Percentiles rank a stretch among this genome's conserved stretches.
phyloP scores from a whole-genome alignment of 1,139 yeast species.

The Blastobotrys capitulatus region DNA sequence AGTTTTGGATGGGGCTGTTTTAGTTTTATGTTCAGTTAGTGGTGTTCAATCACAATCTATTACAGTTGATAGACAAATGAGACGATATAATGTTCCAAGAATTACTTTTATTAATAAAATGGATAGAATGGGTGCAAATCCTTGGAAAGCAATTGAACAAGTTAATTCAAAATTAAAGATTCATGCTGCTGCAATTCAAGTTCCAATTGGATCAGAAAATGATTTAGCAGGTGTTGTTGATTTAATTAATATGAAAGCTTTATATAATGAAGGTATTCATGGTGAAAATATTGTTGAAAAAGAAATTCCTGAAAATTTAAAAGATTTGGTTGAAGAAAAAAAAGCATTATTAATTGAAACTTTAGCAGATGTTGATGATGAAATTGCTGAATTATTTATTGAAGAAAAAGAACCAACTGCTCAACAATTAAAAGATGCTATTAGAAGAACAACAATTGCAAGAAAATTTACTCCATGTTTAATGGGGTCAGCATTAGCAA shows the following conservation, averaged over 20 bases:
- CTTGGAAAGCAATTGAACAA: slow-evolving; percentile 92
- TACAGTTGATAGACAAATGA: slow-evolving; percentile 98
- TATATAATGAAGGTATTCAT: slow-evolving; percentile 87
- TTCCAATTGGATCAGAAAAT: slow-evolving; percentile 91
- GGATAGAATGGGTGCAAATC: slow-evolving; percentile 99
- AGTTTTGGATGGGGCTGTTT: slow-evolving; percentile 95
- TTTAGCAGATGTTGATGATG: slow-evolving; percentile 96
- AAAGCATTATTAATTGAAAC: slow-evolving; percentile 83
- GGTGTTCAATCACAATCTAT: slow-evolving; percentile 99
- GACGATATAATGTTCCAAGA: slow-evolving; percentile 95
- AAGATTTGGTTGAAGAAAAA: slow-evolving; percentile 74
- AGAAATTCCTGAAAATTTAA: slow-evolving; percentile 70
- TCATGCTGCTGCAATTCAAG: slow-evolving; percentile 97
- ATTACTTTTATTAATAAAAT: slow-evolving; percentile 93
- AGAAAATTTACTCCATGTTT: slow-evolving; percentile 96
- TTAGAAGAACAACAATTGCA: slow-evolving; percentile 94
- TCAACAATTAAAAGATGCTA: slow-evolving; percentile 79
- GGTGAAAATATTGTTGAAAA: slow-evolving; percentile 68
- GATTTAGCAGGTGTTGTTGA: slow-evolving; percentile 85
- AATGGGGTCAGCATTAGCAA: slow-evolving; percentile 98
- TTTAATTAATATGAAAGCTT: slow-evolving; percentile 77
- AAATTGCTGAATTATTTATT: slow-evolving; percentile 85
- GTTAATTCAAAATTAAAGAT: slow-evolving; percentile 79
- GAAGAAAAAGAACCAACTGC: slow-evolving; percentile 85
- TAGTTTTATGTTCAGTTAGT: slow-evolving; percentile 96